These are phyloP conservation scores for Piper longum DNA, from an alignment of 164 flowering plant genomes.

Conservation along the genomic window DNA sequence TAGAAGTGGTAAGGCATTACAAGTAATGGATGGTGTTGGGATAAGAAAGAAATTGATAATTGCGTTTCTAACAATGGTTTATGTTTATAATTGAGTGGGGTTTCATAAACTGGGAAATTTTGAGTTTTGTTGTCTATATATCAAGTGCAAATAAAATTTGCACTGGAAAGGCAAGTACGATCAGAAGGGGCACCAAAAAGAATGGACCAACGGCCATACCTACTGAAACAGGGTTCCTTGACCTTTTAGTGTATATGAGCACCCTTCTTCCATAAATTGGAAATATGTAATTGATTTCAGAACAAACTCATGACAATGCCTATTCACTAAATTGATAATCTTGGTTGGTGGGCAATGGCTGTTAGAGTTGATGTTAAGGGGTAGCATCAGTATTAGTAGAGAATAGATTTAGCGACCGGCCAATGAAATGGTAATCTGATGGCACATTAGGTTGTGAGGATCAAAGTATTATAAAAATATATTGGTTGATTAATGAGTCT, in stretches of 20 bases:
- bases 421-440: too few relatives aligned
- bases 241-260: background rate
- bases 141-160: background rate
- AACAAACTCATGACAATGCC: background rate
- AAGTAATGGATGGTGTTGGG: background rate
- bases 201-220: background rate
- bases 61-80: background rate
- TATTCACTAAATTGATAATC: background rate
- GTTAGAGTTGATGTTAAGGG: background rate
- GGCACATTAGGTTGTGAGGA: too few relatives aligned
- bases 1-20: background rate
- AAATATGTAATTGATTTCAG: background rate
- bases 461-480: background rate
- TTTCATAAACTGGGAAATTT: background rate
- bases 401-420: too few relatives aligned
- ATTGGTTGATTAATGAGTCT: background rate
- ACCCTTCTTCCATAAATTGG: background rate
- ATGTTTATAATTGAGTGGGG: background rate
- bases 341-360: background rate
- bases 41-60: too few relatives aligned
- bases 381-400: background rate
- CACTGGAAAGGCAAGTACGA: background rate
- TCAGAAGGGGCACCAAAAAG: background rate
- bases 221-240: background rate
- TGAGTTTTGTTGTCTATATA: background rate